Percentiles rank a stretch among this genome's conserved stretches.
These are phyloP conservation scores for Penicillium robsamsonii DNA, from an alignment of 495 filamentous ascomycete species.

Conservation along the genomic window DNA sequence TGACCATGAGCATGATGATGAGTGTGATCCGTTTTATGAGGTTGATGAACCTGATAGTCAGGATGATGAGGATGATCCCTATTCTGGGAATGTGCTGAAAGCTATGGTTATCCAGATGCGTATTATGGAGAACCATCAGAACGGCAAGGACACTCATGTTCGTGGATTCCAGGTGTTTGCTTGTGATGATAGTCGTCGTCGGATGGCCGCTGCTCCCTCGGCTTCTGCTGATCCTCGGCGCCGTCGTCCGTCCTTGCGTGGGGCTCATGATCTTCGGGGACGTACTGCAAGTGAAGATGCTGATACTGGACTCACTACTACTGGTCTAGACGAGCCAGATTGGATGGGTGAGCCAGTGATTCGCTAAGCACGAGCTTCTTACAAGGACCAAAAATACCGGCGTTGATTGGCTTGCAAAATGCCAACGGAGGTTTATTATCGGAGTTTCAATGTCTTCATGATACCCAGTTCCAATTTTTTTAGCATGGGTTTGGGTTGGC, in stretches of 20 bases:
- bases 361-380: constrained; percentile 28
- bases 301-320: constrained; percentile 24
- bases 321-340: constrained; percentile 50
- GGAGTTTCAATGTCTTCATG: constrained; percentile 28
- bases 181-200: constrained; percentile 53
- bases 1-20: constrained; percentile 3
- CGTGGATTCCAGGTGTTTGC: constrained; percentile 91
- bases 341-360: constrained; percentile 62
- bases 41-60: constrained; percentile 11
- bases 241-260: constrained; percentile 33
- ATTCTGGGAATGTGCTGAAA: constrained; percentile 68
- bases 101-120: constrained; percentile 84
- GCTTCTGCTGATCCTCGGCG: constrained; percentile 37
- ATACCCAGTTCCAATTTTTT: constrained; percentile 32
- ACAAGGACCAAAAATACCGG: constrained; percentile 1
- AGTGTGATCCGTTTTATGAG: constrained; percentile 2
- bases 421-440: constrained; percentile 9
- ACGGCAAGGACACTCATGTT: constrained; percentile 97
- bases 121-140: constrained; percentile 95
- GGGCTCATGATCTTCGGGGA: constrained; percentile 22
- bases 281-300: constrained; percentile 23
- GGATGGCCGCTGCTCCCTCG: constrained; percentile 35
- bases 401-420: constrained; percentile 7
- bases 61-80: constrained; percentile 37
- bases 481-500: constrained; percentile 4